phyloP scores from a whole-genome alignment of 2,329 filamentous ascomycete genomes.

The Mariannaea sp. region DNA sequence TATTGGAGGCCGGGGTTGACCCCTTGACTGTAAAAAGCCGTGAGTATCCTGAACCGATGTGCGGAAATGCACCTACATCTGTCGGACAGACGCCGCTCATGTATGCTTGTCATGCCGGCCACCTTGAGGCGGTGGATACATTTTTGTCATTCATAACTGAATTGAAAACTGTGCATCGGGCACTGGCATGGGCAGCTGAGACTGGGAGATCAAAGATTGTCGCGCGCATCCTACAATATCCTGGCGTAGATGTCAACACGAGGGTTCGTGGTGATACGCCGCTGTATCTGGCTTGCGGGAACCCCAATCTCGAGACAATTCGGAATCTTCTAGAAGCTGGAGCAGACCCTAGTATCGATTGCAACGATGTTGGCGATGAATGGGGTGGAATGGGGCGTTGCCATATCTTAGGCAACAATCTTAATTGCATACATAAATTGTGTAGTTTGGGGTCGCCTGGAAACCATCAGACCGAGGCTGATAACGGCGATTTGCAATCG shows the following conservation, averaged over 20 bases:
- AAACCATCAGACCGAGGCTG: not conserved
- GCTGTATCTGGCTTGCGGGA: constrained; percentile 26
- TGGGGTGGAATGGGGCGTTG: not conserved
- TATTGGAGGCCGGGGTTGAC: constrained; percentile 45
- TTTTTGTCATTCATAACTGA: constrained; percentile 38
- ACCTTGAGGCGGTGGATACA: constrained; percentile 34
- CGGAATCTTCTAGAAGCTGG: constrained; percentile 38
- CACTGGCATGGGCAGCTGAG: constrained; percentile 37
- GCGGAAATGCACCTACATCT: not conserved
- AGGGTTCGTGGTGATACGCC: constrained; percentile 27
- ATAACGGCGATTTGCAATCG: not conserved
- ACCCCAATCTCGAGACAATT: constrained; percentile 22
- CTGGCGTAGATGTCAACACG: constrained; percentile 41
- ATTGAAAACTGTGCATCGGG: constrained; percentile 30
- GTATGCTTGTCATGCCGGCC: constrained; percentile 38
- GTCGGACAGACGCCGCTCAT: constrained; percentile 38
- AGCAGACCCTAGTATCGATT: constrained; percentile 36
- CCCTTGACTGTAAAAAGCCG: constrained; percentile 37
- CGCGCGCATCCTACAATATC: constrained; percentile 37
- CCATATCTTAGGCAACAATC: too few relatives aligned
- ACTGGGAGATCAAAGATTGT: constrained; percentile 29
- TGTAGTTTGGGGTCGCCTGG: not conserved
- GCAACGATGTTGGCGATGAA: constrained; percentile 8
- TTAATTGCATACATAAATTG: constrained; percentile 19
- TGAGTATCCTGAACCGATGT: not conserved